Conservation (phyloP, 139 green algal genomes). For the Haematococcus sp. region DNA sequence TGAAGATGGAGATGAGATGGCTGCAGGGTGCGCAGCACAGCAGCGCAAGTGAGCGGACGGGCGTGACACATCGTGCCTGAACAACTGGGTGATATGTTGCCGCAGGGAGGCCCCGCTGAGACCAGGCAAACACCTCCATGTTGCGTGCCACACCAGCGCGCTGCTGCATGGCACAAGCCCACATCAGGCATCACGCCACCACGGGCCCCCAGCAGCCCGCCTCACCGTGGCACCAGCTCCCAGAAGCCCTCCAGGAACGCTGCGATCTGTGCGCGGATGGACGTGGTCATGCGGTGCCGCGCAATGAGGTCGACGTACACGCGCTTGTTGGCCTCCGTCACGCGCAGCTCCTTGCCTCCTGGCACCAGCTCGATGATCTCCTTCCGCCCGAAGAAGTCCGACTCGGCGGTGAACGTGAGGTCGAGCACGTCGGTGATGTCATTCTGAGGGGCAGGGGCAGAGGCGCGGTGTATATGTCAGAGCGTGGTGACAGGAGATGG, state of each 20-base stretch:
- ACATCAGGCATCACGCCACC: too few species aligned
- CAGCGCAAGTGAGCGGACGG: not conserved
- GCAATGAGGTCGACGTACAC: constrained; percentile 95
- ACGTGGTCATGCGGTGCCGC: constrained; percentile 91
- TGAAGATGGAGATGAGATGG: constrained; percentile 89
- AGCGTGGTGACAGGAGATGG: not conserved
- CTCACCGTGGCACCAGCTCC: constrained; percentile 80
- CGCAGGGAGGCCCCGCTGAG: too few species aligned
- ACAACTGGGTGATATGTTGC: too few species aligned
- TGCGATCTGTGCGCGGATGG: constrained; percentile 84
- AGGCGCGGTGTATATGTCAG: constrained; percentile 54
- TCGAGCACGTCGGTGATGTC: constrained; percentile 95
- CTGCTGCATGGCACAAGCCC: too few species aligned
- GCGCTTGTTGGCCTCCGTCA: constrained; percentile 95
- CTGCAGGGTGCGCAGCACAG: not conserved
- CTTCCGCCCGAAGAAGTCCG: constrained; percentile 86
- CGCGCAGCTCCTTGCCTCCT: constrained; percentile 55
- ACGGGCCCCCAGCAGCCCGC: not conserved
- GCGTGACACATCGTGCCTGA: not conserved
- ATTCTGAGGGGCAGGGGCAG: constrained; percentile 54
- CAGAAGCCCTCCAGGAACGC: constrained; percentile 88
- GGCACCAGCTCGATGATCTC: constrained; percentile 21
- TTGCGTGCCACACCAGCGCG: not conserved
- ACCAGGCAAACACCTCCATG: not conserved
- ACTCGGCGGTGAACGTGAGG: constrained; percentile 91